These are phyloP conservation scores for Plantago coronopus DNA, from an alignment of 305 asterid species.

Conservation along the genomic window DNA sequence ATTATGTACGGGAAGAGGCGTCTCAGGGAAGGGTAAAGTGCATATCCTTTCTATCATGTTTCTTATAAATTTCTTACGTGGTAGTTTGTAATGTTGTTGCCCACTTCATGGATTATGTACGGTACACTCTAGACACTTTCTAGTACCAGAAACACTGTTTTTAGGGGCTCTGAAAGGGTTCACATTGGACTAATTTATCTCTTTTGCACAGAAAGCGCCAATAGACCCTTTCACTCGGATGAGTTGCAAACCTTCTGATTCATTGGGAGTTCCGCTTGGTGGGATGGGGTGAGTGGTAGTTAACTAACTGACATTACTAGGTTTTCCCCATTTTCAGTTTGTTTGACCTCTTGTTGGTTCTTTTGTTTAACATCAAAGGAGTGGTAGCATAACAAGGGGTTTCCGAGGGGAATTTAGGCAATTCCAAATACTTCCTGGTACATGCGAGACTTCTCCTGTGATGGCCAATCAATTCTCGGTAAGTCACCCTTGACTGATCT, in stretches of 20 bases:
- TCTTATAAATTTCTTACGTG: background rate
- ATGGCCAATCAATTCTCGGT: constrained; percentile 99
- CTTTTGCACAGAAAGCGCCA: constrained; percentile 79
- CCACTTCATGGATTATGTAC: background rate
- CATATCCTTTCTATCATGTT: constrained; percentile 20
- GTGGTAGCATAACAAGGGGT: constrained; percentile 99
- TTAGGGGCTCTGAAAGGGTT: background rate
- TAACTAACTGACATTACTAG: constrained; percentile 13
- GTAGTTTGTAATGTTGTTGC: background rate
- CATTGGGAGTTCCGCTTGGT: constrained; percentile 98
- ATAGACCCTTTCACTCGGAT: constrained; percentile 88
- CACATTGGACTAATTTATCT: constrained; percentile 9
- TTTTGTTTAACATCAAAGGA: constrained; percentile 51
- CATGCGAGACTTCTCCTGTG: constrained; percentile 87
- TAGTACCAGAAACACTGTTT: too few species aligned
- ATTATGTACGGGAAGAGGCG: constrained; percentile 93
- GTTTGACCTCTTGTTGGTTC: constrained; percentile 19
- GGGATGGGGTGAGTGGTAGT: constrained; percentile 88
- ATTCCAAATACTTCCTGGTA: constrained; percentile 94
- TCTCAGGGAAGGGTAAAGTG: constrained; percentile 90
- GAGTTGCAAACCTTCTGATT: constrained; percentile 91
- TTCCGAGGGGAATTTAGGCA: constrained; percentile 95
- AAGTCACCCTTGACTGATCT: constrained; percentile 22
- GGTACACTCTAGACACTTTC: background rate
- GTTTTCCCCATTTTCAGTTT: constrained; percentile 6